Conservation (phyloP, 768 basidiomycete genomes). For the Rhizopogon rudus region DNA sequence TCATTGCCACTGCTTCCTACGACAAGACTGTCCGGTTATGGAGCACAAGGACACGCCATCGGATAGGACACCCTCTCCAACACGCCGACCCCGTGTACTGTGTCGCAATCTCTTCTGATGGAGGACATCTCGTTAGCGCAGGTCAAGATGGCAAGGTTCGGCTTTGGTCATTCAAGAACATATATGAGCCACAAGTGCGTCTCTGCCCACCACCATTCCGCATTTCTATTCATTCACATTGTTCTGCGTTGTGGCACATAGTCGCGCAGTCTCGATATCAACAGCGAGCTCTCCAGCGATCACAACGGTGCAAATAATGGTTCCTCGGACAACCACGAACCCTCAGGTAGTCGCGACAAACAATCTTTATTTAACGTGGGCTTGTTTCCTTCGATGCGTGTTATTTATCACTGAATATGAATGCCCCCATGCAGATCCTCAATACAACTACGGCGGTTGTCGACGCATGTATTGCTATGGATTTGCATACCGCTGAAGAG, state of each 20-base stretch:
- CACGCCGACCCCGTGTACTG: no score
- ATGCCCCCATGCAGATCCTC: neutral
- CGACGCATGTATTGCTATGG: neutral
- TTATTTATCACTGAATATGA: neutral
- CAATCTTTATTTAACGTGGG: neutral
- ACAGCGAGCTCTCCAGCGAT: neutral
- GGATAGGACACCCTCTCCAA: no score
- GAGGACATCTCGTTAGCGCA: no score
- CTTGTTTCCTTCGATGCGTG: neutral
- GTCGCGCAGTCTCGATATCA: neutral
- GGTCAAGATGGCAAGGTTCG: constrained; percentile 1
- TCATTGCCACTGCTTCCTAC: constrained; percentile 24
- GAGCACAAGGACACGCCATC: constrained; percentile 4
- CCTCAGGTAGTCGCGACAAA: neutral
- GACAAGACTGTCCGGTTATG: constrained; percentile 27
- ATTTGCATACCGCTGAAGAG: neutral
- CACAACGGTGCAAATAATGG: neutral
- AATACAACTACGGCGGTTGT: neutral
- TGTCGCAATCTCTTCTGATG: no score
- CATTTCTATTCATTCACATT: neutral
- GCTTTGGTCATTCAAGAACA: neutral
- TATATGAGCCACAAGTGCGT: neutral
- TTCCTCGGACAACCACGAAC: neutral
- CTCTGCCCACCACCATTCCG: neutral
- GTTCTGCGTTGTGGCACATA: neutral